Base-by-base conservation (phyloP, 2,329 filamentous ascomycete species). In the Talaromyces islandicus region DNA sequence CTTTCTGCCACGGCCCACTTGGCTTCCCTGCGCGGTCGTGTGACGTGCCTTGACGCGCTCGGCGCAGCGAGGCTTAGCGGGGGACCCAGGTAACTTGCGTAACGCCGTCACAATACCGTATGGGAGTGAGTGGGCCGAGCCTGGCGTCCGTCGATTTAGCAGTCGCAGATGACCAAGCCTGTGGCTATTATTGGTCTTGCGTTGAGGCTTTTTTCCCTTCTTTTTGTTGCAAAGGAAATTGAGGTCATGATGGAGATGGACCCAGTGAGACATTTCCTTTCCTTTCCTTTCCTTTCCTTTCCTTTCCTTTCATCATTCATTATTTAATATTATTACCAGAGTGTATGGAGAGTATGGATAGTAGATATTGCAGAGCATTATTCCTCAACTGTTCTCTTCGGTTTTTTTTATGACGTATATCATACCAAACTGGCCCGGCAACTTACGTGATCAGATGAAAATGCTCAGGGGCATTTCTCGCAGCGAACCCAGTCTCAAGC, bases 1-100 rank as follows among this genome's bases (percentile, higher is more conserved):
- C 48, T 52, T 52, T 25, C 48, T 52, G 48, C 48, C 48, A 52
- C 62, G 68, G 66, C 67, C 71, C 70, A 72, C 70, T 63, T 64
- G 63, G 64, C 60, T 62, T 24, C 32, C 50, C 27, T 56, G 38
- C 46, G 58, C 58, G 50, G 54, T 65, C 68, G 65, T 67, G 70
- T 73, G 71, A 74, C 72, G 69, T 67, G 43, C 43, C 43, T 46
- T 46, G 43, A 46, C 43, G 43, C 43, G 43, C 19, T 46, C 43
- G 43, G 43, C 43, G 43, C 43, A n/a, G 43, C 43, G 43, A 46
- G 43, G 43, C 43, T 46, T 19, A 46, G 43, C 43, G 19, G 43
- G 43, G 19, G 43, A 4, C 43, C 43, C 43, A 46, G 41, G 43
- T 46, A 46, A 46, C 1, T 21, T 38, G 3, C 4, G 32, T 38